phyloP scores from a whole-genome alignment of 2,329 filamentous ascomycete genomes.

The Intubia oerlemansii region DNA sequence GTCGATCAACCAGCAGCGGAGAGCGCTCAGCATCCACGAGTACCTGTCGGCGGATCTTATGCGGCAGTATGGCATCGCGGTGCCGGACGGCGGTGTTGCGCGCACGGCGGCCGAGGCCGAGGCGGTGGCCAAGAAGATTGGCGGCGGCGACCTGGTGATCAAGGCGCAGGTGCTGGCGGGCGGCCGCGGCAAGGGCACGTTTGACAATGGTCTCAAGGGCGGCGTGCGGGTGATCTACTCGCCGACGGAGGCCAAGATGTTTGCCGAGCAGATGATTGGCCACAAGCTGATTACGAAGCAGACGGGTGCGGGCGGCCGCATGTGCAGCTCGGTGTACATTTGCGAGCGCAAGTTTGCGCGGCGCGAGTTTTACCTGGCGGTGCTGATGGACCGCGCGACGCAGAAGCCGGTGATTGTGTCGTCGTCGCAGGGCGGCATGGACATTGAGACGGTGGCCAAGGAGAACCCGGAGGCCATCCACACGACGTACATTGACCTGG shows the following conservation, averaged over 20 bases:
- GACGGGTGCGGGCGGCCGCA: conserved; percentile 77
- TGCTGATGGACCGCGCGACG: conserved; percentile 88
- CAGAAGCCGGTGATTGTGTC: conserved; percentile 92
- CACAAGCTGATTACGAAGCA: conserved; percentile 99
- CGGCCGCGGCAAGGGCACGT: conserved; percentile 91
- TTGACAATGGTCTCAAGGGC: conserved; percentile 97
- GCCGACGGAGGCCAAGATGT: conserved; percentile 88
- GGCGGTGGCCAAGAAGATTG: conserved; percentile 72
- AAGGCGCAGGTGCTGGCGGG: conserved; percentile 98
- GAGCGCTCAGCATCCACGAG: conserved; percentile 92
- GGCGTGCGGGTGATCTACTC: conserved; percentile 98
- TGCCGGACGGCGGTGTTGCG: conserved; percentile 78
- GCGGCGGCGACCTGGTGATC: conserved; percentile 95
- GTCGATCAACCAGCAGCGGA: conserved; percentile 50
- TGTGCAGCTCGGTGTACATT: conserved; percentile 96
- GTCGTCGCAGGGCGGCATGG: conserved; percentile 96
- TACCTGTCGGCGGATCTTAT: conserved; percentile 90
- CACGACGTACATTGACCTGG: conserved; percentile 86
- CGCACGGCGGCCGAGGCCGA: conserved; percentile 72
- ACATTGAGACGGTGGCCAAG: conserved; percentile 97
- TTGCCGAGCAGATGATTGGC: conserved; percentile 97
- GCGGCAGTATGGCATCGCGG: conserved; percentile 82
- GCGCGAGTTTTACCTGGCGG: conserved; percentile 95
- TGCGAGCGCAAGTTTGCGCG: conserved; percentile 99
- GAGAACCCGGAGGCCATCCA: conserved; percentile 90